Base-by-base conservation (phyloP, 2,329 filamentous ascomycete species). In the Claviceps cyperi region DNA sequence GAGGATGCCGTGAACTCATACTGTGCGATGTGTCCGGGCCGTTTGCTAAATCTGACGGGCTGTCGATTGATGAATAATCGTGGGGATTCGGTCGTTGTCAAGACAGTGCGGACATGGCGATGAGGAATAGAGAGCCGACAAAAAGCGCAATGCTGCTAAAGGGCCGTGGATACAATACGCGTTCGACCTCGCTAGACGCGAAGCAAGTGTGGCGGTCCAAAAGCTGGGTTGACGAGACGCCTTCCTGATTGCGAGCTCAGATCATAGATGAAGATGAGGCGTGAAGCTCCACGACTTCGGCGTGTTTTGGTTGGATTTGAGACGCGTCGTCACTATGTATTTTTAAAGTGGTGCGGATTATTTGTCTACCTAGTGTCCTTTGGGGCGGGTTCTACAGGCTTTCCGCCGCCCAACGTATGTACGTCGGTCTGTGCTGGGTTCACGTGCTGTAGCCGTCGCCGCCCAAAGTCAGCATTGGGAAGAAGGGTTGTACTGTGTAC, bases 1-100 rank as follows among this genome's bases (percentile, higher is more conserved):
- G 56, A 51, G 56, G 53, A 53, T 62, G 54, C 56, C 59, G 59
- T 54, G 59, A 58, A 62, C 55, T 64, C 65, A 67, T 67, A 55
- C 62, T 63, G 58, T 53, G 51, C 57, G 48, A 49, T 55, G 52
- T 46, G 50, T 48, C 48, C 40, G 45, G 50, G 48, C 28, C 47
- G 32, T 21, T 38, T n/a, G 40, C 47, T 37, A 37, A 43, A 15
- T 37, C 32, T 36, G 32, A 44, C 53, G 56, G 56, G 46, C 49
- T 56, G 58, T 55, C 54, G 55, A 58, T 45, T 7, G 7, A 21
- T 37, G 28, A 52, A 46, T 43, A 21, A 32, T 47, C 35, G 37
- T 50, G 45, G 40, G 36, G 47, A 43, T 52, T 52, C 48, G 47
- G 39, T 46, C 40, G 41, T 46, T 15, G 38, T 47, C 44, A 52